phyloP scores from a whole-genome alignment of 257 asterid species.

The Cordia subcordata region DNA sequence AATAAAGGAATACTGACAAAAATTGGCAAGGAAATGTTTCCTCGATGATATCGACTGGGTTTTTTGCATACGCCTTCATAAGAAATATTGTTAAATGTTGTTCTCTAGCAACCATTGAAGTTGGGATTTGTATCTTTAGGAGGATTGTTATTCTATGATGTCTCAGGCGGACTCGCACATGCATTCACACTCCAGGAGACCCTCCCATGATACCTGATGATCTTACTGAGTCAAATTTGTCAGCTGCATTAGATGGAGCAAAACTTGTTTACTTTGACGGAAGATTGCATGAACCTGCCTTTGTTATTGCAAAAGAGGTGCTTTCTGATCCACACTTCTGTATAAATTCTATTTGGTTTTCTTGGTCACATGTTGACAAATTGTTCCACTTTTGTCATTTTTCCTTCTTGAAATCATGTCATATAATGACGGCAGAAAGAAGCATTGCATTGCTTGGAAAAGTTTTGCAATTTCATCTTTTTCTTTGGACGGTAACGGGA shows the following conservation, averaged over 20 bases:
- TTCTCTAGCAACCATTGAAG: conserved; percentile 2
- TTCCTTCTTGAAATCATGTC: not conserved
- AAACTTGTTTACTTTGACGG: conserved; percentile 77
- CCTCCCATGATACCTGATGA: conserved; percentile 92
- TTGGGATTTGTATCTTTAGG: not conserved
- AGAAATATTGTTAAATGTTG: not conserved
- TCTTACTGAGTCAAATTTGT: conserved; percentile 52
- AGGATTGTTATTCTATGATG: conserved; percentile 9
- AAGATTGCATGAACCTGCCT: conserved; percentile 81
- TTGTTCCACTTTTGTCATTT: not conserved
- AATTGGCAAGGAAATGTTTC: too few relatives aligned
- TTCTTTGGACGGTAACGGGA: not conserved
- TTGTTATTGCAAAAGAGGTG: conserved; percentile 81
- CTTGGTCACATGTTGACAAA: not conserved
- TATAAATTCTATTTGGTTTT: not conserved
- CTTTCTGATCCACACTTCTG: conserved; percentile 16
- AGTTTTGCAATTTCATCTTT: not conserved
- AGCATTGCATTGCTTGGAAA: not conserved
- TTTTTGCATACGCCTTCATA: not conserved
- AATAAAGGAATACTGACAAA: too few relatives aligned
- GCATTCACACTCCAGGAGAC: conserved; percentile 93
- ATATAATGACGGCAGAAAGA: conserved; percentile 4
- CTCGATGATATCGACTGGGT: too few relatives aligned
- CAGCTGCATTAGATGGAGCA: conserved; percentile 63
- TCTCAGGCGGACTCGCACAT: conserved; percentile 92